Conservation (phyloP, 768 basidiomycete genomes). For the Tricholoma saponaceum region DNA sequence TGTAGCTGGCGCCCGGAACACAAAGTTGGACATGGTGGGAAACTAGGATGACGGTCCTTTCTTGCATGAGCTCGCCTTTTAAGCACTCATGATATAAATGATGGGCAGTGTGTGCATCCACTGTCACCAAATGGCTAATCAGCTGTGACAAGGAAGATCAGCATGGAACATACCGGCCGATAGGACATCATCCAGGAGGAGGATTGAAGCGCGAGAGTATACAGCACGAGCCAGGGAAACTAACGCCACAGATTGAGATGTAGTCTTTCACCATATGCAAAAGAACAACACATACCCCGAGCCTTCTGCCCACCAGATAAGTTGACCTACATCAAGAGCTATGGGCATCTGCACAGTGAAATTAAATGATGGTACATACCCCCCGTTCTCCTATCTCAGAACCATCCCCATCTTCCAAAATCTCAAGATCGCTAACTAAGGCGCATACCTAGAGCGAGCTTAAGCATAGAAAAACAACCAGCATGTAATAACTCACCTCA, state of each 20-base stretch:
- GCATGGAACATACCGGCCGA: constrained; percentile 38
- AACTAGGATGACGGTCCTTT: constrained; percentile 86
- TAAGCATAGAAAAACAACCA: constrained; percentile 3
- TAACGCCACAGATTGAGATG: constrained; percentile 17
- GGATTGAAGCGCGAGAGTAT: constrained; percentile 79
- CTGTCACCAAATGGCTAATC: constrained; percentile 28
- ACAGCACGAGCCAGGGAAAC: constrained; percentile 84
- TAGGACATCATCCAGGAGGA: constrained; percentile 83
- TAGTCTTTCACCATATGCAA: not conserved
- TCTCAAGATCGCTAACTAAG: constrained; percentile 68
- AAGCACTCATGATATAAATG: constrained; percentile 84
- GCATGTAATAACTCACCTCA: constrained; percentile 45
- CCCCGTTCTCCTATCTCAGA: constrained; percentile 88
- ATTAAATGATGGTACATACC: constrained; percentile 33
- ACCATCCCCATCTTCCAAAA: constrained; percentile 84
- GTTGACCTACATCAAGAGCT: constrained; percentile 31
- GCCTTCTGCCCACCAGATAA: constrained; percentile 67
- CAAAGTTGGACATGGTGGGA: constrained; percentile 94
- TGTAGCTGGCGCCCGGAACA: constrained; percentile 71
- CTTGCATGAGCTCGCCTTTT: constrained; percentile 74
- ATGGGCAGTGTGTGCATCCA: constrained; percentile 91
- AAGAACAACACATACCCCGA: constrained; percentile 44
- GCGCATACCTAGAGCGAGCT: constrained; percentile 46
- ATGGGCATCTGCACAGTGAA: not conserved
- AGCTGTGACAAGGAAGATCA: not conserved